phyloP scores from a whole-genome alignment of 148 eudicot species.

The Nepenthes mirabilis region DNA sequence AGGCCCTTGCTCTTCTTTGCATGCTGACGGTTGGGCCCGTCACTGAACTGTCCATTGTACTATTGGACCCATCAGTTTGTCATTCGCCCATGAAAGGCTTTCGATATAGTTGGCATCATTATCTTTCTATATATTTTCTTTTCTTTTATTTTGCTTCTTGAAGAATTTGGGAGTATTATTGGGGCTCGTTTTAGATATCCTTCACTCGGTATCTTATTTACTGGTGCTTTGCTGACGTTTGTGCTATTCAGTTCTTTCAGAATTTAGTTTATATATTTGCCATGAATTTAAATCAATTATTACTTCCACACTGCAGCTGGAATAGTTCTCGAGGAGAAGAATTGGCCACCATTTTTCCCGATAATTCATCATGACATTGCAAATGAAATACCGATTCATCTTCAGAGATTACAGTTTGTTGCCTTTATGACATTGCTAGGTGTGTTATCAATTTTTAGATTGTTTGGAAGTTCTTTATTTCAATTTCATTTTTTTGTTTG shows the following conservation, averaged over 20 bases:
- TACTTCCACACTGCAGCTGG: slow-evolving; percentile 54
- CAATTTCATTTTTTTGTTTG: background rate
- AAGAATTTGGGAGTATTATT: too few species aligned
- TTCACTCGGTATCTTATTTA: background rate
- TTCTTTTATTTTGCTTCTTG: too few species aligned
- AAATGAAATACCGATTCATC: slow-evolving; percentile 87
- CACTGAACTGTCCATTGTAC: slow-evolving; percentile 41
- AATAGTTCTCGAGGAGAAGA: slow-evolving; percentile 73
- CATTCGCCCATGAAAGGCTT: too few species aligned
- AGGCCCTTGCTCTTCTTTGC: too few species aligned
- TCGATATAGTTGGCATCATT: too few species aligned
- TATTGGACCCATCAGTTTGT: background rate
- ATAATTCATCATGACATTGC: slow-evolving; percentile 90
- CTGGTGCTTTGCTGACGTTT: background rate
- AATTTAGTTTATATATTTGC: background rate
- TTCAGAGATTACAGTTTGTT: slow-evolving; percentile 73
- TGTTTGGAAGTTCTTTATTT: background rate
- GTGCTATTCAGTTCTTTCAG: background rate
- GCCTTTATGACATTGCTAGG: slow-evolving; percentile 80
- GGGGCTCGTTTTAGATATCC: background rate
- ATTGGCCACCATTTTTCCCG: slow-evolving; percentile 94
- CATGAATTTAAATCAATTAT: slow-evolving; percentile 1
- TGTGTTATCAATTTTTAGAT: slow-evolving; percentile 15
- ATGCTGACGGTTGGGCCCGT: too few species aligned
- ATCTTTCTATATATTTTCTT: too few species aligned